These are phyloP conservation scores for Lizonia empirigonia DNA, from an alignment of 2,329 filamentous ascomycete genomes.

Conservation along the genomic window DNA sequence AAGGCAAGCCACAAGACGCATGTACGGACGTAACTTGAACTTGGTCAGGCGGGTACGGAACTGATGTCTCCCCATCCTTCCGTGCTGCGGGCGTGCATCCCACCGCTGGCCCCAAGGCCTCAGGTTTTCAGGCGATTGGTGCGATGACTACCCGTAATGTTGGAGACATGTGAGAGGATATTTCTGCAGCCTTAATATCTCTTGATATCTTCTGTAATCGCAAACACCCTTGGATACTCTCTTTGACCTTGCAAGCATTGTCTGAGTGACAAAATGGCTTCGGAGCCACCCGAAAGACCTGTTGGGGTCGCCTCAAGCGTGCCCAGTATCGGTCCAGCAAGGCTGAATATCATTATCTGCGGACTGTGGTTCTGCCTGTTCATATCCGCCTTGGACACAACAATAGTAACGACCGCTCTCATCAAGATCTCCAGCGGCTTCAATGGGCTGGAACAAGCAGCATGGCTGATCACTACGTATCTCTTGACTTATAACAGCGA, in stretches of 20 bases:
- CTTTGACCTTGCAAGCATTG: background rate
- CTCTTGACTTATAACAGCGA: conserved; percentile 41
- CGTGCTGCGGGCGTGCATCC: background rate
- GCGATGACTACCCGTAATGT: background rate
- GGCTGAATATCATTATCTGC: conserved; percentile 36
- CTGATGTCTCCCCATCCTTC: conserved; percentile 2
- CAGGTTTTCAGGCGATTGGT: background rate
- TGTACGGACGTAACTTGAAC: conserved; percentile 4
- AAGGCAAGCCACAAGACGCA: conserved; percentile 3
- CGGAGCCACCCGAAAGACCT: background rate
- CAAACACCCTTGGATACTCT: background rate
- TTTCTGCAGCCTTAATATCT: no score
- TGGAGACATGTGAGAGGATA: background rate
- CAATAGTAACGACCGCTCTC: conserved; percentile 42
- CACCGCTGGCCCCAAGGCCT: background rate
- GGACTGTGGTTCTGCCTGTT: conserved; percentile 44
- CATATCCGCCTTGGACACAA: conserved; percentile 40
- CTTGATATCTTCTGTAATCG: no score
- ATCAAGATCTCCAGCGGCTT: conserved; percentile 40
- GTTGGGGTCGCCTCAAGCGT: conserved; percentile 12
- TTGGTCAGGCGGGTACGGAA: conserved; percentile 3
- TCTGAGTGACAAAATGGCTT: background rate
- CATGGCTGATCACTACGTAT: conserved; percentile 44
- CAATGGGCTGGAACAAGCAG: conserved; percentile 32
- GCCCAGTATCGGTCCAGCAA: conserved; percentile 28